A percentile compares a stretch with the other conserved stretches of the same genome.
These are phyloP conservation scores for Mallotus repandus DNA, from an alignment of 441 rosid species.

Conservation along the genomic window DNA sequence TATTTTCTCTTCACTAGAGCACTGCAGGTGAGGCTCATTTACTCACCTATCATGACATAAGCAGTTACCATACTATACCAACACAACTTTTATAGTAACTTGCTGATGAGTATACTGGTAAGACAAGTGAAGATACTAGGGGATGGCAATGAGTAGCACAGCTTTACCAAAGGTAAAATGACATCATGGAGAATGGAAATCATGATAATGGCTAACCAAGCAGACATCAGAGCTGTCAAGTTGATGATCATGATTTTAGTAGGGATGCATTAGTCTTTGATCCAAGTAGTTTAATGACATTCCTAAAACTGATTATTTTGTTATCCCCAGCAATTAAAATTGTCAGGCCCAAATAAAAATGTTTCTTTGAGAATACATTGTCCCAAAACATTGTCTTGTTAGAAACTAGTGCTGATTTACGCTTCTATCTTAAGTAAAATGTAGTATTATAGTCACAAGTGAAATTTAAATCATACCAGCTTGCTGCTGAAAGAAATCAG, in stretches of 20 bases:
- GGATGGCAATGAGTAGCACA: neutral
- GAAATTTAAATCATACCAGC: neutral
- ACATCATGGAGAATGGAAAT: neutral
- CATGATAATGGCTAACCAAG: neutral
- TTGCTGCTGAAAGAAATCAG: neutral
- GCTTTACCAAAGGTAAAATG: neutral
- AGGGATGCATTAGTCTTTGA: neutral
- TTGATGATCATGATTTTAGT: neutral
- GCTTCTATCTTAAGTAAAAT: neutral
- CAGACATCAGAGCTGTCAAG: neutral
- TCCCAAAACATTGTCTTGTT: neutral
- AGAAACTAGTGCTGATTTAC: neutral
- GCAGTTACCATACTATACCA: neutral
- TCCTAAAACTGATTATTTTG: neutral
- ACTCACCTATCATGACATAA: conserved; percentile 4
- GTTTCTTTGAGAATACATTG: neutral
- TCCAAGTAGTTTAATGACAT: neutral
- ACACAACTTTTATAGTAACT: neutral
- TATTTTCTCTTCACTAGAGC: neutral
- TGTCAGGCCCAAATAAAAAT: neutral
- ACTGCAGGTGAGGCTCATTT: conserved; percentile 6
- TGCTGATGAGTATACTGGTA: neutral
- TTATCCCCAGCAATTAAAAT: neutral
- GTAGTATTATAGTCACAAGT: neutral
- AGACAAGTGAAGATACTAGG: neutral